Percentiles rank a stretch among this genome's conserved stretches.
These are phyloP conservation scores for Pyrrhoderma lamaoense DNA, from an alignment of 1,284 basidiomycete species.

Conservation along the genomic window DNA sequence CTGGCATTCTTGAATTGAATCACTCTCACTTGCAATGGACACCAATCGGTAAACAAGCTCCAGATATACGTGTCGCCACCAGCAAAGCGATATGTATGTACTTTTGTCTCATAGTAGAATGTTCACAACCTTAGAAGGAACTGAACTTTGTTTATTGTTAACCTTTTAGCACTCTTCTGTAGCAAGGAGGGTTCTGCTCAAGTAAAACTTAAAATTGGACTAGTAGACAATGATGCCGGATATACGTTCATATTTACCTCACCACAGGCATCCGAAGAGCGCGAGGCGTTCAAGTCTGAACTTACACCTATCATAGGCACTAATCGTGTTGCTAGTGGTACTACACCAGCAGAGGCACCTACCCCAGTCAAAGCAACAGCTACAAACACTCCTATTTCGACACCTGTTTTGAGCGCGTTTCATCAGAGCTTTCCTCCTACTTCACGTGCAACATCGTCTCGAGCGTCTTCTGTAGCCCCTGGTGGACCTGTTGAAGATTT, in stretches of 20 bases:
- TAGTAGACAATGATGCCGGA: conserved; percentile 57
- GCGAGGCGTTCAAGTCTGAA: conserved; percentile 74
- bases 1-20: conserved; percentile 65
- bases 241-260: conserved; percentile 77
- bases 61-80: conserved; percentile 54
- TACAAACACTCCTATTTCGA: conserved; percentile 23
- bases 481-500: conserved; percentile 59
- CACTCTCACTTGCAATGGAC: conserved; percentile 65
- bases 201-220: conserved; percentile 65
- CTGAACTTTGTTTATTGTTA: not conserved
- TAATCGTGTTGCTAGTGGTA: conserved; percentile 39
- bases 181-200: conserved; percentile 74
- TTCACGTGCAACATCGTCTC: conserved; percentile 50
- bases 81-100: conserved; percentile 57
- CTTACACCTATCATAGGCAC: conserved; percentile 65
- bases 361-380: conserved; percentile 23
- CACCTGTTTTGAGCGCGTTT: conserved; percentile 3
- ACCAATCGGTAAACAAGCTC: conserved; percentile 53
- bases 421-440: conserved; percentile 8
- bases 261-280: conserved; percentile 54
- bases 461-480: conserved; percentile 48
- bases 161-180: conserved; percentile 60
- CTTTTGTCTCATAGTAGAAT: conserved; percentile 11
- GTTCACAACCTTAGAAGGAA: not conserved
- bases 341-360: conserved; percentile 23